phyloP scores from a whole-genome alignment of 2,329 filamentous ascomycete genomes.

The Diaporthe nobilis region DNA sequence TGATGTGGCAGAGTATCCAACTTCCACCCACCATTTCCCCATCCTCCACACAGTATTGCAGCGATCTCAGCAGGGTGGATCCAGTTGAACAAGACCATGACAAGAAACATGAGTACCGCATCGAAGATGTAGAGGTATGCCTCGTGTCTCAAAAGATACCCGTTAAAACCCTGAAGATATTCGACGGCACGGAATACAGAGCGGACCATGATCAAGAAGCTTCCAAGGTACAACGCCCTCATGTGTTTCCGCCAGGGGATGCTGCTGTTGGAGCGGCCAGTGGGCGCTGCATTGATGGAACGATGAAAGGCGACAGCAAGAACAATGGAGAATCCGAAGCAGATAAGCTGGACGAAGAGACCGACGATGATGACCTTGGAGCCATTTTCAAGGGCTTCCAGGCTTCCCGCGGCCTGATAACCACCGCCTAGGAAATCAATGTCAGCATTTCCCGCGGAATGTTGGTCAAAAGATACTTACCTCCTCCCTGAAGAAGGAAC shows the following conservation, averaged over 20 bases:
- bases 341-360: constrained; percentile 63
- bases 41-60: background rate
- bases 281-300: constrained; percentile 48
- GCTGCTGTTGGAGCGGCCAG: constrained; percentile 40
- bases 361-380: constrained; percentile 51
- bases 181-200: constrained; percentile 55
- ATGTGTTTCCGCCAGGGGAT: constrained; percentile 44
- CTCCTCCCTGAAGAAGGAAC: constrained; percentile 27
- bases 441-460: background rate
- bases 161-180: constrained; percentile 59
- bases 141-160: constrained; percentile 60
- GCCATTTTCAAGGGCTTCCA: constrained; percentile 39
- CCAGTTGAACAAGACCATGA: constrained; percentile 6
- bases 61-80: constrained; percentile 21
- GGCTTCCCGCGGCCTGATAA: constrained; percentile 1
- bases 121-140: constrained; percentile 58
- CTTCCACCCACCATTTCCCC: background rate
- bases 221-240: constrained; percentile 29
- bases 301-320: constrained; percentile 59
- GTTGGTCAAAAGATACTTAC: background rate
- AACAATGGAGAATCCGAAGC: constrained; percentile 64
- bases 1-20: background rate
- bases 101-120: constrained; percentile 36
- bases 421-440: background rate
- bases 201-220: constrained; percentile 52